These are phyloP conservation scores for Clathrus columnatus DNA, from an alignment of 768 basidiomycete genomes.

Conservation along the genomic window DNA sequence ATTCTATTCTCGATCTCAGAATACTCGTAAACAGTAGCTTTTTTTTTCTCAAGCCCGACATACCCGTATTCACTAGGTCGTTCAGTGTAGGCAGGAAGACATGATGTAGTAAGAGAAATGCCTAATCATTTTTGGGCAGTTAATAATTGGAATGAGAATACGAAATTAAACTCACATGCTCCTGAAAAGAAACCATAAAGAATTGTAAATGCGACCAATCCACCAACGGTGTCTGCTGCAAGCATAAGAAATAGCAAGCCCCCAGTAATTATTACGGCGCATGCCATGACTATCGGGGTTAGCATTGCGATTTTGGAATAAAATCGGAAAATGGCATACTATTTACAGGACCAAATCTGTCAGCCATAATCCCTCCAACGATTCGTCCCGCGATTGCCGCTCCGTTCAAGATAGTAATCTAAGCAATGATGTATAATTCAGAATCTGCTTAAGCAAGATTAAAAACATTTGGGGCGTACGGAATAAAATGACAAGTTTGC, in stretches of 20 bases:
- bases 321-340: conserved; percentile 18
- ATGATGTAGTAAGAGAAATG: not conserved
- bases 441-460: not conserved
- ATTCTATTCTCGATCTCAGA: conserved; percentile 24
- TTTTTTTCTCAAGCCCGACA: no score
- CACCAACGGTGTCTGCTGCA: conserved; percentile 27
- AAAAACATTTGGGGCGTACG: not conserved
- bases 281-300: conserved; percentile 25
- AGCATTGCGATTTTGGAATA: not conserved
- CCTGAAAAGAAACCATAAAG: conserved; percentile 43
- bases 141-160: not conserved
- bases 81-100: not conserved
- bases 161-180: conserved; percentile 21
- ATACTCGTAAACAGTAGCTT: no score
- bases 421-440: no score
- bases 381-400: conserved; percentile 44
- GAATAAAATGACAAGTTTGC: conserved; percentile 9
- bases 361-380: conserved; percentile 45
- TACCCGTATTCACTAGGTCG: not conserved
- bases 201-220: conserved; percentile 33
- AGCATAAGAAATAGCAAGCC: conserved; percentile 40
- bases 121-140: not conserved
- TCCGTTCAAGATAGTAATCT: conserved; percentile 15
- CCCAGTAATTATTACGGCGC: conserved; percentile 27
- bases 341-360: conserved; percentile 42